A percentile compares a stretch with the other conserved stretches of the same genome.
phyloP scores from a whole-genome alignment of 2,329 filamentous ascomycete genomes.

The Diaporthe citri region DNA sequence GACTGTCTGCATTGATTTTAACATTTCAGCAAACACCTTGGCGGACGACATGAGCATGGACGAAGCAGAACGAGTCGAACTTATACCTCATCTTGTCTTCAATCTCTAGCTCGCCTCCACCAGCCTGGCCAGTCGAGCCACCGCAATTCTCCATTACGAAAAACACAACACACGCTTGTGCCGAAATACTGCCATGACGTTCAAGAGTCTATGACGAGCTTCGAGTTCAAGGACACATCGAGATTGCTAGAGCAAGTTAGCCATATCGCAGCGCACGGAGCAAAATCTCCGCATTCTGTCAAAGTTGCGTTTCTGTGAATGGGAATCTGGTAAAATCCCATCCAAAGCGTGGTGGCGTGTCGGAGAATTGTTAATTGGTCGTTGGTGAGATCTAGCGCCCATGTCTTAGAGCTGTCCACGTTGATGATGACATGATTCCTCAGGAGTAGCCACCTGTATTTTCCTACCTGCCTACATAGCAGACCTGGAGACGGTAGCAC shows the following conservation, averaged over 20 bases:
- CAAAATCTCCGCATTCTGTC: neutral
- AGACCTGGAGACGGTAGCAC: neutral
- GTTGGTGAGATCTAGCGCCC: constrained; percentile 1
- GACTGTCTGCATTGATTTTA: constrained; percentile 9
- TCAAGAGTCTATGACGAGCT: constrained; percentile 27
- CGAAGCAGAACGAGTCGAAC: neutral
- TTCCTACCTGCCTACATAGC: no score
- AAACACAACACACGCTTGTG: neutral
- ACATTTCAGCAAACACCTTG: neutral
- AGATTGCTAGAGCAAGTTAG: neutral
- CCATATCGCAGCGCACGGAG: neutral
- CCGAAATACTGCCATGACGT: constrained; percentile 25
- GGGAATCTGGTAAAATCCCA: constrained; percentile 23
- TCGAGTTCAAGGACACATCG: neutral
- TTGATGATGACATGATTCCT: constrained; percentile 12
- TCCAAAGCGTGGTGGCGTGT: neutral
- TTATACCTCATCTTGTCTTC: neutral
- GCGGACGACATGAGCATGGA: neutral
- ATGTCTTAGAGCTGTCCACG: neutral
- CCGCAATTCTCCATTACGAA: neutral
- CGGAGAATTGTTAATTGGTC: constrained; percentile 14
- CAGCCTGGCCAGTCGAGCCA: neutral
- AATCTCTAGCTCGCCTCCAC: neutral
- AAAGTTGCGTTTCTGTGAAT: neutral
- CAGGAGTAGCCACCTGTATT: no score